These are phyloP conservation scores for Diaporthe longicolla DNA, from an alignment of 2,329 filamentous ascomycete genomes.

Conservation along the genomic window DNA sequence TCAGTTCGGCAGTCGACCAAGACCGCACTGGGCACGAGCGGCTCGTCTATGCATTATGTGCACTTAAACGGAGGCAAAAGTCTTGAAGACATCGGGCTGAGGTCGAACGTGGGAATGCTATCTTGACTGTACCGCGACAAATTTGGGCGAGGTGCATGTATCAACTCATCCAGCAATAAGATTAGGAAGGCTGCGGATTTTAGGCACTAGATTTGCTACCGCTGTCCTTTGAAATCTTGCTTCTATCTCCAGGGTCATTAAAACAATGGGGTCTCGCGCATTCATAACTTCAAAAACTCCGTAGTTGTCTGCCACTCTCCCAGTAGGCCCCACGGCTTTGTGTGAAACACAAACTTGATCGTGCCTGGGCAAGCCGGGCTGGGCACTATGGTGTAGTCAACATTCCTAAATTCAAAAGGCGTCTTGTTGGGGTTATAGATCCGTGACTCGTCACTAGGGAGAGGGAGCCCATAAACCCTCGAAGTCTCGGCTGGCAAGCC, in stretches of 20 bases:
- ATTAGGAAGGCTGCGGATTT: neutral
- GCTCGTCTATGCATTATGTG: neutral
- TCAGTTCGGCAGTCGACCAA: neutral
- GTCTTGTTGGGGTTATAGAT: neutral
- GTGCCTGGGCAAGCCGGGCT: slow-evolving; percentile 16
- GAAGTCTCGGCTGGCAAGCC: neutral
- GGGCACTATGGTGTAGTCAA: neutral
- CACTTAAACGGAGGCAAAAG: neutral
- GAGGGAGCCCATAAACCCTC: neutral
- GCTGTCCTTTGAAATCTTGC: neutral
- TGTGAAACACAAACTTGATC: neutral
- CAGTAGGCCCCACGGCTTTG: neutral
- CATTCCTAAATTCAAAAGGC: neutral
- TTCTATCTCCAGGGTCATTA: neutral
- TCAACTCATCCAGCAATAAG: neutral
- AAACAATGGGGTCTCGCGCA: neutral
- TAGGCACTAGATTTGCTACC: neutral
- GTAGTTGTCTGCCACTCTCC: slow-evolving; percentile 1
- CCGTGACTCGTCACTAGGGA: neutral
- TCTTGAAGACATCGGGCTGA: neutral
- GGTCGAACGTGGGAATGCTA: neutral
- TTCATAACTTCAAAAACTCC: neutral
- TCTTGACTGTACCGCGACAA: neutral
- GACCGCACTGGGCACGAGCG: neutral
- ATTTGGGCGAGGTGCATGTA: neutral